A percentile compares a stretch with the other conserved stretches of the same genome.
Evolutionary conservation across 225 moss, liverwort and hornwort species (phyloP).

Genomic region (Antitrichia curtipendula): DNA sequence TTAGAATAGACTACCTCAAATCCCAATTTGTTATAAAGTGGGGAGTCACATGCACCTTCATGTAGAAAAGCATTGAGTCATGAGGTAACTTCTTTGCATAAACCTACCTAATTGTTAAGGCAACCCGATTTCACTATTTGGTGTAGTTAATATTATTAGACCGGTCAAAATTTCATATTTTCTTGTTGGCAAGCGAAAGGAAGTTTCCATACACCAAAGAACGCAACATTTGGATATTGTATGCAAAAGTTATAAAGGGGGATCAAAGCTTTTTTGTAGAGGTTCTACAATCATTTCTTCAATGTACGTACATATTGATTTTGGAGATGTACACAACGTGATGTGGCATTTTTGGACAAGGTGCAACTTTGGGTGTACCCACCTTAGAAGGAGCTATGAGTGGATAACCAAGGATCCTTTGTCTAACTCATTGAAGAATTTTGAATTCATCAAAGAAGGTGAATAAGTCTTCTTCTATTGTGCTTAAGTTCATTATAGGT

Average conservation of each 20-base stretch:
- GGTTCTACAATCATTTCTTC: background rate
- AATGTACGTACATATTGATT: background rate
- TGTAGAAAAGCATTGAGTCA: too few relatives aligned
- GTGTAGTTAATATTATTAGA: too few relatives aligned
- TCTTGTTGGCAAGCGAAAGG: background rate
- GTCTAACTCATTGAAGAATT: accelerated
- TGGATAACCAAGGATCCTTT: background rate
- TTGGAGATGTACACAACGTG: background rate
- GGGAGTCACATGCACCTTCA: too few relatives aligned
- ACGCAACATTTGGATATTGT: background rate
- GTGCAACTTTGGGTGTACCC: background rate
- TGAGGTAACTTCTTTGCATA: too few relatives aligned
- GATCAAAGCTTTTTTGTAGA: background rate
- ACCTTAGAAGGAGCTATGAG: background rate
- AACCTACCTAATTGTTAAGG: too few relatives aligned
- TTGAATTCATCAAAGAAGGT: accelerated
- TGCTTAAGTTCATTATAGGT: background rate
- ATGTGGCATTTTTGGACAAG: background rate
- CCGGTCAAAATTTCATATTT: background rate
- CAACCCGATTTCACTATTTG: too few relatives aligned
- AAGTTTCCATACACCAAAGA: accelerated
- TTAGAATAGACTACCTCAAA: too few relatives aligned
- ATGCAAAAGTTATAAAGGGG: background rate
- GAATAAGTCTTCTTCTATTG: background rate
- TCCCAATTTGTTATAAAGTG: too few relatives aligned